These are phyloP conservation scores for Gaertneriomyces semiglobifer DNA, from an alignment of 192 early-diverging fungal species.

Conservation along the genomic window DNA sequence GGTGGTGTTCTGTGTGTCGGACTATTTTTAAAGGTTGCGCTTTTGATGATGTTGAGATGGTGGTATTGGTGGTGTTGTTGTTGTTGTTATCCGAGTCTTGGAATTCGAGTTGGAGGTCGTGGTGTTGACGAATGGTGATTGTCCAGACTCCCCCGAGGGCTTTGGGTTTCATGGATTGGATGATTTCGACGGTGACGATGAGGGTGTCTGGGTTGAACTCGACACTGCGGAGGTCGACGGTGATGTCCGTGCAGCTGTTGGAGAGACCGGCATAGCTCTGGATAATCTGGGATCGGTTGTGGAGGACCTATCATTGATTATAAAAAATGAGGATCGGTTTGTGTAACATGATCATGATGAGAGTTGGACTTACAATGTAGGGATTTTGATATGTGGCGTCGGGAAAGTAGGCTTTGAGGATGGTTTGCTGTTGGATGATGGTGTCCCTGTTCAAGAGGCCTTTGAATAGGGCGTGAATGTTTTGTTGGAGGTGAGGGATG, in stretches of 20 bases:
- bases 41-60: slow-evolving; percentile 19
- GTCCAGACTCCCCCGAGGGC: slow-evolving; percentile 46
- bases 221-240: slow-evolving; percentile 5
- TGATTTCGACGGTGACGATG: slow-evolving; percentile 25
- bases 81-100: slow-evolving; percentile 36
- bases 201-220: slow-evolving; percentile 33
- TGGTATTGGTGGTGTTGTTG: slow-evolving; percentile 44
- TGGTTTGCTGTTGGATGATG: slow-evolving; percentile 26
- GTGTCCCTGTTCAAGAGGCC: slow-evolving; percentile 22
- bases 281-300: slow-evolving; percentile 44
- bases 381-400: slow-evolving; percentile 41
- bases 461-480: slow-evolving; percentile 10
- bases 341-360: background rate
- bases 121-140: slow-evolving; percentile 43
- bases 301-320: slow-evolving; percentile 22
- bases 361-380: slow-evolving; percentile 33
- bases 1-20: too few species aligned
- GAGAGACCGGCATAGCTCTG: slow-evolving; percentile 37
- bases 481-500: background rate
- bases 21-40: too few species aligned
- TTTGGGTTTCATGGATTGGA: slow-evolving; percentile 37
- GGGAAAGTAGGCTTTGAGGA: slow-evolving; percentile 32
- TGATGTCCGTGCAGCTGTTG: slow-evolving; percentile 40
- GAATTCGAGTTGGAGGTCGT: slow-evolving; percentile 46
- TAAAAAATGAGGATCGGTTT: background rate